phyloP scores from a whole-genome alignment of 2,329 filamentous ascomycete genomes.

The Tetracladium maxilliforme region DNA sequence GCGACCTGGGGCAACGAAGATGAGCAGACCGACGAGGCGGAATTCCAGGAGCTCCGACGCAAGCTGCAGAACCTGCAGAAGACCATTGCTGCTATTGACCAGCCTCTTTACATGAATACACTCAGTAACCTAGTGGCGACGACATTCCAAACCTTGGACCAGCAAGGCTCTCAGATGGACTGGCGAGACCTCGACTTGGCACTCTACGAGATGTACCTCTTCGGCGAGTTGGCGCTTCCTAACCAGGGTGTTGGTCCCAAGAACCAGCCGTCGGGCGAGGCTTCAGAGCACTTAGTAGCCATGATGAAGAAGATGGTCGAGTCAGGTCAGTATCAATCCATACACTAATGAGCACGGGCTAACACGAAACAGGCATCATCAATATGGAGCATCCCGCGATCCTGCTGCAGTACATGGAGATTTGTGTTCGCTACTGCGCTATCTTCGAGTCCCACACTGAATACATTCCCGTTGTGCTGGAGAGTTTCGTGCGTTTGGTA shows the following conservation, averaged over 20 bases:
- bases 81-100: conserved; percentile 78
- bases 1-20: conserved; percentile 87
- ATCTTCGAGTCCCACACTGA: conserved; percentile 80
- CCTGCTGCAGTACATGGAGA: conserved; percentile 95
- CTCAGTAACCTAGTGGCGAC: conserved; percentile 77
- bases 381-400: conserved; percentile 82
- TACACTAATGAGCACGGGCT: conserved; percentile 6
- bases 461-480: conserved; percentile 73
- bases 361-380: conserved; percentile 51
- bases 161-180: conserved; percentile 61
- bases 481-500: conserved; percentile 80
- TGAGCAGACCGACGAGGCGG: conserved; percentile 89
- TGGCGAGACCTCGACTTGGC: conserved; percentile 94
- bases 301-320: conserved; percentile 97
- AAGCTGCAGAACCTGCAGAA: conserved; percentile 84
- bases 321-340: conserved; percentile 49
- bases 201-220: conserved; percentile 86
- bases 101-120: conserved; percentile 75
- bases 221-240: conserved; percentile 85
- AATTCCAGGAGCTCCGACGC: conserved; percentile 90
- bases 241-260: conserved; percentile 80
- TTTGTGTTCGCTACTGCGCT: conserved; percentile 82
- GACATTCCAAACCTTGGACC: conserved; percentile 69
- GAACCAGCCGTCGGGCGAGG: conserved; percentile 63
- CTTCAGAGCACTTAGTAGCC: conserved; percentile 66